Base-by-base conservation (phyloP, 2,329 filamentous ascomycete species). In the Cercospora canescens region DNA sequence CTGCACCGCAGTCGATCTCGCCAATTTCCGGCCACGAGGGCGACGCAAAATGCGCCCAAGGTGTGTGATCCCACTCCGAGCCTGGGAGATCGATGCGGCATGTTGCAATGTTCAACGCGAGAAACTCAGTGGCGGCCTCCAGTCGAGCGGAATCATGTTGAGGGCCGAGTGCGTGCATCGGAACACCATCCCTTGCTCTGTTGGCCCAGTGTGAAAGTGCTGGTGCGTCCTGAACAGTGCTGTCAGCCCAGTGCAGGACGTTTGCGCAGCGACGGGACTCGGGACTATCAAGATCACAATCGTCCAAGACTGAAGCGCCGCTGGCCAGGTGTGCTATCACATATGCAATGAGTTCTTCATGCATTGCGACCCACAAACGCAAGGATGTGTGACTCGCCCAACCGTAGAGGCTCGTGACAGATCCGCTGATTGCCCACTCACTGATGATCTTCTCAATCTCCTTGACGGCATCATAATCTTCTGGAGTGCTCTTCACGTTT, bases 101-200 rank as follows among this genome's bases (percentile, higher is more conserved):
- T 21, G 39, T 11, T 11, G 52, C 4, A 12, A 55, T 34, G 28
- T 55, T 55, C 52, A 55, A 18, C 2, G 52, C 16, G 2, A 55
- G 12, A 1, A 32, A 21, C 8, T 55, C 52, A 3, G 52, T 55
- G 5, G 52, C 52, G 5, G 52, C 32, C 14, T 34, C 52, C 6
- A 34, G 52, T 55, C 28, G 52, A 18, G 28, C 52, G 26, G 52
- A 6, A 21, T n/a, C 16, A 24, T 55, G 16, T 32, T 34, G 26
- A 12, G 52, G 52, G 16, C 52, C 28, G 8, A 55, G 52, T 34
- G 7, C 32, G 18, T 34, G 52, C 52, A 11, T 55, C 6, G 28
- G 16, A 2, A 55, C 3, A 85, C 73, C 61, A 86, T 80, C n/a
- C 6, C 41, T 21, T n/a, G 32, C 14, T 28, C n/a, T n/a, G 26